Evolutionary conservation across 2,329 filamentous ascomycete genomes (phyloP).

Genomic region (Trichoderma cornu-damae): DNA sequence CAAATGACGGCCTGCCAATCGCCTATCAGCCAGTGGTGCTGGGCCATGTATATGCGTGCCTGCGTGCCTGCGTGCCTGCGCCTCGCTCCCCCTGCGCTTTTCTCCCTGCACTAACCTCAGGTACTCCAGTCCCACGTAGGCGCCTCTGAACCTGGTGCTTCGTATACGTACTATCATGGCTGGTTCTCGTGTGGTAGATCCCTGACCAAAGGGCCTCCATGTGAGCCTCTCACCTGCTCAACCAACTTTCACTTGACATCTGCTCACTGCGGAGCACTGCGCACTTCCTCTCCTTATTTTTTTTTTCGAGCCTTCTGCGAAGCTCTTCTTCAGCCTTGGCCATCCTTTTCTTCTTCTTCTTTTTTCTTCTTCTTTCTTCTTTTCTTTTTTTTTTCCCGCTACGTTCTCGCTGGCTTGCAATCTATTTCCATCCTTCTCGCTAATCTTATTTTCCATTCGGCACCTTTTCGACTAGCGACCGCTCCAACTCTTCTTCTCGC

Average conservation of each 20-base stretch:
- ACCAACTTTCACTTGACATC: constrained; percentile 7
- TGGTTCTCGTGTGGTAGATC: background rate
- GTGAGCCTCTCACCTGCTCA: constrained; percentile 10
- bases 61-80: background rate
- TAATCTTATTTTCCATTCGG: background rate
- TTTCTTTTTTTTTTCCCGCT: background rate
- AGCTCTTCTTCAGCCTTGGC: constrained; percentile 3
- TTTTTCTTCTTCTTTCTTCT: constrained; percentile 15
- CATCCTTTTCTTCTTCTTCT: background rate
- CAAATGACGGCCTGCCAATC: background rate
- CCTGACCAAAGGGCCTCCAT: constrained; percentile 10
- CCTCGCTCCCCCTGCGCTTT: no score
- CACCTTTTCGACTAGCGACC: constrained; percentile 6
- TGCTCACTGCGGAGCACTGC: constrained; percentile 11
- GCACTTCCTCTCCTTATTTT: constrained; percentile 14
- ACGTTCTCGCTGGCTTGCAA: background rate
- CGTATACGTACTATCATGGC: background rate
- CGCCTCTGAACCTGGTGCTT: background rate
- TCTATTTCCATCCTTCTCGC: background rate
- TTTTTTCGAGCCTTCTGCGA: constrained; percentile 19
- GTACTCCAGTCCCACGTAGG: background rate
- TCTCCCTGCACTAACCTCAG: background rate
- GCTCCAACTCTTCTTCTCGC: background rate
- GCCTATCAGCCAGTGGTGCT: background rate
- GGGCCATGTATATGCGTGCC: background rate